phyloP scores from a whole-genome alignment of 768 basidiomycete genomes.

The Mycena galericulata region DNA sequence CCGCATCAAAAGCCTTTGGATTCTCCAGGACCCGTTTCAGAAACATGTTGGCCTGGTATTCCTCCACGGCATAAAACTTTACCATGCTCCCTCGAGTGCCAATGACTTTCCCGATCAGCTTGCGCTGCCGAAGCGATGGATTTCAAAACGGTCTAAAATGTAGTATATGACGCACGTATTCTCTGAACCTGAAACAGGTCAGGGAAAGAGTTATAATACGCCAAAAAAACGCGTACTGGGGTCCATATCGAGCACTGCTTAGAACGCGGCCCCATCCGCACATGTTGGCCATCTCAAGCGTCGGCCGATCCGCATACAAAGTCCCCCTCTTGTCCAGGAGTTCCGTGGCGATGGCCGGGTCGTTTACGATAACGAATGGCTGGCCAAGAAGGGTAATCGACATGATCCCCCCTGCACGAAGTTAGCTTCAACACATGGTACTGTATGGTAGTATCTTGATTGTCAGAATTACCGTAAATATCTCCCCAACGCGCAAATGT shows the following conservation, averaged over 20 bases:
- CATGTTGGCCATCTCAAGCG: constrained; percentile 52
- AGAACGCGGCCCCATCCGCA: constrained; percentile 31
- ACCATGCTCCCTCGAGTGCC: no score
- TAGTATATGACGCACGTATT: no score
- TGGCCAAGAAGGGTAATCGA: constrained; percentile 33
- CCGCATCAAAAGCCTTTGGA: constrained; percentile 41
- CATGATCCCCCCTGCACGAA: constrained; percentile 29
- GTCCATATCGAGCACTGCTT: constrained; percentile 20
- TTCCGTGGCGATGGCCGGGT: constrained; percentile 39
- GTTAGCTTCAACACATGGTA: background rate
- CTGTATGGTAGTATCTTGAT: no score
- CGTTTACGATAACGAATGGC: constrained; percentile 37
- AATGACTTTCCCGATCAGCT: no score
- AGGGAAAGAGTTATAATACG: no score
- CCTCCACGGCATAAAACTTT: no score
- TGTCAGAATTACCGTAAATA: background rate
- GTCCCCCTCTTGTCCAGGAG: constrained; percentile 55
- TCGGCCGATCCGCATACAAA: no score
- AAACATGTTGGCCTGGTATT: no score
- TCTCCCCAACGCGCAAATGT: no score
- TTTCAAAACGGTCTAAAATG: no score
- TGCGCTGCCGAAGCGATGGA: no score
- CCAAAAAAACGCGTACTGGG: background rate
- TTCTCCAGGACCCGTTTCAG: constrained; percentile 49
- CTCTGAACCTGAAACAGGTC: background rate